Evolutionary conservation across 257 asterid genomes (phyloP), one percentile per base, ranked within the genome.

Genomic region (Fraxinus cuspidata): DNA sequence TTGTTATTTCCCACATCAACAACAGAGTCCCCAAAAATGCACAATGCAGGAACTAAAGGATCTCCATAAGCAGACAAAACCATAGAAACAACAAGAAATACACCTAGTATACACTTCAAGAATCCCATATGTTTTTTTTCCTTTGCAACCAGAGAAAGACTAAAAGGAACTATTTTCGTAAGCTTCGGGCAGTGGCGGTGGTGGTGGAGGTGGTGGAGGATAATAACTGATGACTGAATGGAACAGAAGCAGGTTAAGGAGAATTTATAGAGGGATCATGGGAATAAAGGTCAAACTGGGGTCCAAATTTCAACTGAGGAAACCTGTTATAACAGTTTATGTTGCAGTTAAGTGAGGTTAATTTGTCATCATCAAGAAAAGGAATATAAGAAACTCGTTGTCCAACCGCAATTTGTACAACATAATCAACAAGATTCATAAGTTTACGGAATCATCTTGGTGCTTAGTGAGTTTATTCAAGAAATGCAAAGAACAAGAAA

Each of bases 1-100:
- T 93, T 93, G 79, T 93, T 93, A 83, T 93, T 93, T 76, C 97
- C 97, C 0, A 66, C 92, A 66, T 91, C 98, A 15, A 87, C 98
- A 3, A 91, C 95, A 27, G 98, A 91, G 78, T 93, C 98, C 6
- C 98, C 98, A 74, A 93, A 92, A 37, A 91, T 87, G 85, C 82
- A 77, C 7, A 93, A 84, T n/a, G 96, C 93, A 1, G 97, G 98
- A 75, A 93, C 97, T 13, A 91, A 56, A 77, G 97, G 92, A 5
- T 91, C 88, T 7, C 92, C 91, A 58, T 72, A 3, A 51, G 82
- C 90, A 38, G 49, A 49, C 28, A 44, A 58, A 80, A 74, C 35
- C 53, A 84, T 16, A 18, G 74, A 70, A 7, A 84, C 70, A 25
- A 77, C 66, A 65, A 85, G 40, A 31, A 84, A 42, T 74, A 81